These are phyloP conservation scores for Dysphania ambrosioides DNA, from an alignment of 148 eudicot species.

Conservation along the genomic window DNA sequence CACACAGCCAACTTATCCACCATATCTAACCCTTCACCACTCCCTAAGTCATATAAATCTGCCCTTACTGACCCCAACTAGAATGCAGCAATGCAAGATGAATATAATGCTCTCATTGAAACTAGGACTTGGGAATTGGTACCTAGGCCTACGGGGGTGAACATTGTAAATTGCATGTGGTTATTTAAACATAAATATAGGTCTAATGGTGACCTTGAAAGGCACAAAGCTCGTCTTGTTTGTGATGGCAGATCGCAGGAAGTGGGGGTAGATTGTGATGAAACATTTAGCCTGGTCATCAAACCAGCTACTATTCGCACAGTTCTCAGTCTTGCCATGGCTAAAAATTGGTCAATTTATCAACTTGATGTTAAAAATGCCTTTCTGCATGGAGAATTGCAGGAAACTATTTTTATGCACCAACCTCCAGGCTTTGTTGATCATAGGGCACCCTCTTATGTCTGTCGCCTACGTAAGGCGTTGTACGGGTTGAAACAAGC, in stretches of 20 bases:
- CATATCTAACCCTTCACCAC: neutral
- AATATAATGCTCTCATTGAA: neutral
- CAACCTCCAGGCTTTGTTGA: neutral
- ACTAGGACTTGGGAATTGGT: neutral
- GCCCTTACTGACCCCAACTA: neutral
- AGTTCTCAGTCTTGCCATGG: neutral
- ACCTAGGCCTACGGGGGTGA: too few relatives aligned
- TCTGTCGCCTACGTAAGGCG: neutral
- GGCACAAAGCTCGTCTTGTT: too few relatives aligned
- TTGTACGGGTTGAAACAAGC: slow-evolving; percentile 1
- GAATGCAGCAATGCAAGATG: slow-evolving; percentile 1
- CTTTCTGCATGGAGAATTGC: neutral
- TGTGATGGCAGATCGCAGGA: neutral
- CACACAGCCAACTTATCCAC: too few relatives aligned
- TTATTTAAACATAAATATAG: too few relatives aligned
- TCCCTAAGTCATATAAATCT: neutral
- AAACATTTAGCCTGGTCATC: neutral
- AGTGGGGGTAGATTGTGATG: neutral
- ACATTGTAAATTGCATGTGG: too few relatives aligned
- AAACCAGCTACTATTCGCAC: neutral
- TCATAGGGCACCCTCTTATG: neutral
- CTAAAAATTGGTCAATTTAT: neutral
- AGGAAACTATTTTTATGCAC: neutral
- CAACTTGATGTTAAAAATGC: slow-evolving; percentile 6
- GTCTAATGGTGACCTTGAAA: neutral